Evolutionary conservation across 495 filamentous ascomycete genomes (phyloP).

Genomic region (Amorphotheca resinae): DNA sequence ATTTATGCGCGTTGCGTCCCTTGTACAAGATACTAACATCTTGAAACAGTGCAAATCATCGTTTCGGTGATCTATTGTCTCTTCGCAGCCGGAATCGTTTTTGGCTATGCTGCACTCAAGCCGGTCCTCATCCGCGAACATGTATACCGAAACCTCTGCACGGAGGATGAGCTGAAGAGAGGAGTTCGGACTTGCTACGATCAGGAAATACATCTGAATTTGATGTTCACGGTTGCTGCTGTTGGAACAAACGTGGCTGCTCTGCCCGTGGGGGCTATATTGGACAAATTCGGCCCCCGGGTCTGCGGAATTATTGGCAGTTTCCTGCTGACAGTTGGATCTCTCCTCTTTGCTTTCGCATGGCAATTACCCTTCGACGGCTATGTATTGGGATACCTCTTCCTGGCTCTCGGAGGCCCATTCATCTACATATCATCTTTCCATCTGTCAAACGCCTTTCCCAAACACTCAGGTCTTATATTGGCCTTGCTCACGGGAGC

Average conservation of each 20-base stretch:
- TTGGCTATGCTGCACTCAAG: constrained; percentile 77
- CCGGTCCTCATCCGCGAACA: constrained; percentile 66
- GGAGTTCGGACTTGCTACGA: constrained; percentile 54
- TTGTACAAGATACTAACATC: not conserved
- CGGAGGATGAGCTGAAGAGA: constrained; percentile 41
- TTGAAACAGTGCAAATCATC: constrained; percentile 42
- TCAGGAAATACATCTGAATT: constrained; percentile 73
- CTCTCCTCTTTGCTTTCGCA: constrained; percentile 60
- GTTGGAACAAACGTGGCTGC: constrained; percentile 72
- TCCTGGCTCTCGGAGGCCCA: constrained; percentile 73
- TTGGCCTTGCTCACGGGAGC: constrained; percentile 77
- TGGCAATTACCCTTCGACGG: constrained; percentile 49
- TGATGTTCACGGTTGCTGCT: constrained; percentile 92
- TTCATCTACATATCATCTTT: constrained; percentile 88
- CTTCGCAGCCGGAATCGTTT: constrained; percentile 66
- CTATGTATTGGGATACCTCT: constrained; percentile 67
- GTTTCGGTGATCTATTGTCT: constrained; percentile 71
- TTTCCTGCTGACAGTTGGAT: constrained; percentile 54
- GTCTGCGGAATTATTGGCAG: constrained; percentile 64
- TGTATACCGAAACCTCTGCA: constrained; percentile 57
- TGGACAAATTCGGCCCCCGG: constrained; percentile 73
- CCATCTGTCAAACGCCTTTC: constrained; percentile 88
- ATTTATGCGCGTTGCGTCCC: not conserved
- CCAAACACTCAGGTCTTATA: constrained; percentile 71
- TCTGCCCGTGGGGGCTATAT: constrained; percentile 71